phyloP scores from a whole-genome alignment of 1,284 basidiomycete genomes.

The Sporisorium graminicola region DNA sequence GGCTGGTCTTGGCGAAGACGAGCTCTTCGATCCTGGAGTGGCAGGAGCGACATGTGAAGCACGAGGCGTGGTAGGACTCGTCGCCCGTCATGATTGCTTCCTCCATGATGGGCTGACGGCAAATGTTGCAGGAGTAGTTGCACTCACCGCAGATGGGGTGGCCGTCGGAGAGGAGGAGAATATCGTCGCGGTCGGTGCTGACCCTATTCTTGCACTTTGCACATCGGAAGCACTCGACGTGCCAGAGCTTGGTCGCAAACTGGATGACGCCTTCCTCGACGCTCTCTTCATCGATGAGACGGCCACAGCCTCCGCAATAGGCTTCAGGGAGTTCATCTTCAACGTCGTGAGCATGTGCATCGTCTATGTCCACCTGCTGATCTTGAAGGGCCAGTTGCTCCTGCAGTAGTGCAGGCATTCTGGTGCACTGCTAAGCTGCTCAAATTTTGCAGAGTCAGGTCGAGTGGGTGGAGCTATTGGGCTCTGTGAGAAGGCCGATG shows the following conservation, averaged over 20 bases:
- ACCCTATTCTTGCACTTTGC: slow-evolving; percentile 73
- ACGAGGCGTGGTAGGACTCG: slow-evolving; percentile 97
- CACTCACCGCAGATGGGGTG: slow-evolving; percentile 96
- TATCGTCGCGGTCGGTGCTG: slow-evolving; percentile 85
- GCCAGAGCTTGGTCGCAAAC: slow-evolving; percentile 65
- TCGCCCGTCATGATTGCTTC: slow-evolving; percentile 74
- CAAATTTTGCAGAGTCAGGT: background rate
- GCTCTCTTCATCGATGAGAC: slow-evolving; percentile 59
- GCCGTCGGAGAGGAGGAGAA: slow-evolving; percentile 93
- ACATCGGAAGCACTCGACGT: slow-evolving; percentile 59
- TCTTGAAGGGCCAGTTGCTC: slow-evolving; percentile 13
- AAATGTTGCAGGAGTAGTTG: slow-evolving; percentile 79
- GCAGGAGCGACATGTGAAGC: slow-evolving; percentile 97
- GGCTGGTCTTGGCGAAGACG: slow-evolving; percentile 96
- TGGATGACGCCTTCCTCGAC: slow-evolving; percentile 62
- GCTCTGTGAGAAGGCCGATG: background rate
- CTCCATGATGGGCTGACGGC: slow-evolving; percentile 51
- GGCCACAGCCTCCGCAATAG: slow-evolving; percentile 61
- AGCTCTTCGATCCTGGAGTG: slow-evolving; percentile 94
- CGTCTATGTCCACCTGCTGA: slow-evolving; percentile 20
- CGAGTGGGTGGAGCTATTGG: background rate
- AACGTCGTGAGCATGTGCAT: slow-evolving; percentile 14
- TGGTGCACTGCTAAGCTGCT: background rate
- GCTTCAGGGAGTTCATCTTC: slow-evolving; percentile 57
- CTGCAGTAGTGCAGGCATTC: slow-evolving; percentile 40